Base-by-base conservation (phyloP, 306 rosid genomes). In the Pyrus bretschneideri region DNA sequence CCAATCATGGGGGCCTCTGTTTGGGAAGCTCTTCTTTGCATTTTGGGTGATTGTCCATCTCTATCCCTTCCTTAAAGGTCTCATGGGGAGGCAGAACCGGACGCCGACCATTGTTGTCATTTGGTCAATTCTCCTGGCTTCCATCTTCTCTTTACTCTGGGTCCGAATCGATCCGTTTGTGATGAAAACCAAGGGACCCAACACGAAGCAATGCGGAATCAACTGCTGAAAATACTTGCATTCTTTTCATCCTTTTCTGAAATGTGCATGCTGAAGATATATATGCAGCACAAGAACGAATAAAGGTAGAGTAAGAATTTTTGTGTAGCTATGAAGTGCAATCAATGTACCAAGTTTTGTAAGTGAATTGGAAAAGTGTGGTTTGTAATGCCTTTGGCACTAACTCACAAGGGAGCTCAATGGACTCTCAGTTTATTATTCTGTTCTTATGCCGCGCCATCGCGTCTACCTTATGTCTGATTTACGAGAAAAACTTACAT, bases 31-130 rank as follows among this genome's bases (percentile, higher is more conserved):
- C 72, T 95, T 95, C 90, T 95, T 95, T 58, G 84, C 97, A 42
- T 95, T 92, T 76, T 92, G 99, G 99, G 99, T 95, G 80, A 90
- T 95, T 85, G 83, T 92, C 74, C 99, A 95, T 88, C 91, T 95
- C 72, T 89, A 95, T 76, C 97, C 97, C 23, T 95, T 95, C 97
- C 98, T 95, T 54, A 95, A 95, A 70, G 98, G 98, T 84, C 75
- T 95, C 78, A 92, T 92, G 97, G 99, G 99, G 70, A 71, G 96
- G 57, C 97, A 95, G 85, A 95, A 92, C 96, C 81, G 97, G 55
- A 95, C 99, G 51, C 99, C 99, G 4, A 92, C 99, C 46, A 95
- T 95, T 78, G 95, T 95, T 65, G 91, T 95, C 79, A 92, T 95
- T 73, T 95, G 98, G 97, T 95, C 97, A 7, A 87, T 95, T 77